Conservation (phyloP, 2,329 filamentous ascomycete species). For the Cladosporium halotolerans region DNA sequence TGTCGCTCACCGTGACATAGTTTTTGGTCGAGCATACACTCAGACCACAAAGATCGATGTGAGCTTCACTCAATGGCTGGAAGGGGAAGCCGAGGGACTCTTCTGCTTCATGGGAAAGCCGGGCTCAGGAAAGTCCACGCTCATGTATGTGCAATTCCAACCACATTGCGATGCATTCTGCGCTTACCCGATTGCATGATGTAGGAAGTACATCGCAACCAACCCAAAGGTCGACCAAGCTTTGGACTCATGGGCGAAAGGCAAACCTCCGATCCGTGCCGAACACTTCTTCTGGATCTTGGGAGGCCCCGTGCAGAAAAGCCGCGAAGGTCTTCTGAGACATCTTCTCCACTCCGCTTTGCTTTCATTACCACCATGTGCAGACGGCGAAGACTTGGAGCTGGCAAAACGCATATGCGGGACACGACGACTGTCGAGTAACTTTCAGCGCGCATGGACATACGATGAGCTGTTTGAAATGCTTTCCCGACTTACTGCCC, state of each 20-base stretch:
- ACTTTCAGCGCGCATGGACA: neutral
- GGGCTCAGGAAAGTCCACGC: neutral
- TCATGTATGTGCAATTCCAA: neutral
- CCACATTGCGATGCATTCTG: neutral
- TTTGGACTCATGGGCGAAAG: neutral
- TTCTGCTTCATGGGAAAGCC: slow-evolving; percentile 1
- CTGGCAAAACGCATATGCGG: neutral
- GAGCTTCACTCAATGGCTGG: neutral
- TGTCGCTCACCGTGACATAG: neutral
- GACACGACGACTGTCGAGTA: neutral
- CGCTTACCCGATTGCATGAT: neutral
- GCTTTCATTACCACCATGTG: neutral
- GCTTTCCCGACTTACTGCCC: neutral
- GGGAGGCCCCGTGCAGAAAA: neutral
- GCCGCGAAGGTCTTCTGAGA: neutral
- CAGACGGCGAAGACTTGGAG: neutral
- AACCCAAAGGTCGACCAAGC: neutral
- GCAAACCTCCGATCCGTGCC: neutral
- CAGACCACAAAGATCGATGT: neutral
- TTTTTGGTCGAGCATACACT: neutral
- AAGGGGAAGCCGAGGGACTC: neutral
- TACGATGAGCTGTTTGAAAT: neutral
- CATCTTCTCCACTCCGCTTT: neutral
- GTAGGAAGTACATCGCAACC: neutral
- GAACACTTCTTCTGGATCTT: neutral